Percentiles rank a stretch among this genome's conserved stretches.
phyloP scores from a whole-genome alignment of 73 alveolate genomes.

The Paramecium octaurelia region DNA sequence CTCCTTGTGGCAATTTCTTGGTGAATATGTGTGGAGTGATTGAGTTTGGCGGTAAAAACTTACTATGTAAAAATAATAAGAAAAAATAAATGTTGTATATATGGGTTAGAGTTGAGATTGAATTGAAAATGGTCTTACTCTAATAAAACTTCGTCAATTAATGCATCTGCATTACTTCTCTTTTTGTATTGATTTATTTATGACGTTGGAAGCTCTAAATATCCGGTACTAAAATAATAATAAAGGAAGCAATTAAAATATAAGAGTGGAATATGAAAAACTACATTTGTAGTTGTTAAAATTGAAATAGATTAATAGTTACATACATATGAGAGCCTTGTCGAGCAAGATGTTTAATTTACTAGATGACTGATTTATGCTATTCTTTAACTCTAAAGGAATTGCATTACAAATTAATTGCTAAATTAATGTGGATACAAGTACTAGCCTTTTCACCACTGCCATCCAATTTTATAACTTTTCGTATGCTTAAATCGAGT shows the following conservation, averaged over 20 bases:
- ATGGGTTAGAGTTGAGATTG: neutral
- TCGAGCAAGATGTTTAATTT: constrained; percentile 29
- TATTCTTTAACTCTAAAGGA: neutral
- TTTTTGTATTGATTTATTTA: neutral
- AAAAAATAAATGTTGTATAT: neutral
- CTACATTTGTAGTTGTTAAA: neutral
- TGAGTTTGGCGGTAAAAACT: constrained; percentile 60
- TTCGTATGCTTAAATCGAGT: neutral
- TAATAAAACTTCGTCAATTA: constrained; percentile 37
- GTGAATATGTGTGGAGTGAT: constrained; percentile 47
- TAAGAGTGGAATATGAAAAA: neutral
- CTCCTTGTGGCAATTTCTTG: constrained; percentile 21
- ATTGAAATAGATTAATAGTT: neutral
- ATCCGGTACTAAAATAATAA: constrained; percentile 29
- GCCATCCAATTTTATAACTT: neutral
- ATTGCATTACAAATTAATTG: neutral
- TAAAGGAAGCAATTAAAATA: neutral
- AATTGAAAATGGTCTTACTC: constrained; percentile 10
- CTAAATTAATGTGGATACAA: neutral
- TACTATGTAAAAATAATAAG: neutral
- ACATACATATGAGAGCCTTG: constrained; percentile 27
- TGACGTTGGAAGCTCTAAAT: constrained; percentile 26
- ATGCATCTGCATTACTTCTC: neutral
- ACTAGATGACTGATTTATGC: neutral
- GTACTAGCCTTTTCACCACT: neutral